Evolutionary conservation across 2,329 filamentous ascomycete species (phyloP).

Genomic region (Aspergillus nomiae): DNA sequence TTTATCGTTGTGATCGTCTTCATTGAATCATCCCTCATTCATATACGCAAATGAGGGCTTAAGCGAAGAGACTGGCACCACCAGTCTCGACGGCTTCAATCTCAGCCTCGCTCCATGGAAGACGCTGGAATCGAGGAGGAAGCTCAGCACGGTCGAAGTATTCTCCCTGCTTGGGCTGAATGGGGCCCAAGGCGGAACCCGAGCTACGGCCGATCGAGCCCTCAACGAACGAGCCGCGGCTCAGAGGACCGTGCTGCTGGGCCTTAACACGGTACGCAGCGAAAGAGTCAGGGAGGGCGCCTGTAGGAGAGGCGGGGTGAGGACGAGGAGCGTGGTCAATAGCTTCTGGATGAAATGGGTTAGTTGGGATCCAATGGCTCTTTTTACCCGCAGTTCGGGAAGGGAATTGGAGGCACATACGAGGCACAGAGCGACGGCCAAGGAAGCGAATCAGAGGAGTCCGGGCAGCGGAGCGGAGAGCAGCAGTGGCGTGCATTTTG

Average conservation of each 20-base stretch:
- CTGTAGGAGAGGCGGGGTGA: conserved; percentile 60
- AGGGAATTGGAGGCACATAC: conserved; percentile 33
- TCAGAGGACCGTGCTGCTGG: conserved; percentile 65
- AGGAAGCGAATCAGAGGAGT: conserved; percentile 54
- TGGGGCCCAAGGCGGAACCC: conserved; percentile 71
- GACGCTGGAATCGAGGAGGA: conserved; percentile 77
- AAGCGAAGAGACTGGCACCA: conserved; percentile 69
- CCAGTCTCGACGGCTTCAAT: conserved; percentile 96
- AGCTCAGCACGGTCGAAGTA: conserved; percentile 90
- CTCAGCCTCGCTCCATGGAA: conserved; percentile 74
- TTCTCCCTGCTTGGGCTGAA: conserved; percentile 70
- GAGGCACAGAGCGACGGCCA: conserved; percentile 48
- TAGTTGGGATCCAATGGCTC: not conserved
- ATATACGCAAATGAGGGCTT: conserved; percentile 19
- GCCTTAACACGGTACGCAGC: conserved; percentile 64
- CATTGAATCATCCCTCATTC: conserved; percentile 20
- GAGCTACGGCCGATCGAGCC: conserved; percentile 60
- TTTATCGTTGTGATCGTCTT: conserved; percentile 13
- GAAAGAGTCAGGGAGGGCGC: conserved; percentile 62
- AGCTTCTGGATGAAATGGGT: conserved; percentile 33
- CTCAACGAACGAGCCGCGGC: conserved; percentile 39
- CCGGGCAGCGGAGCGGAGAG: conserved; percentile 45
- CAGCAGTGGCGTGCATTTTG: conserved; percentile 46
- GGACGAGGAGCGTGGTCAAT: conserved; percentile 59
- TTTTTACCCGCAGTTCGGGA: not conserved